Evolutionary conservation across 495 filamentous ascomycete genomes (phyloP), one percentile per base, ranked within the genome.

Genomic region (Entonaema liquescens): DNA sequence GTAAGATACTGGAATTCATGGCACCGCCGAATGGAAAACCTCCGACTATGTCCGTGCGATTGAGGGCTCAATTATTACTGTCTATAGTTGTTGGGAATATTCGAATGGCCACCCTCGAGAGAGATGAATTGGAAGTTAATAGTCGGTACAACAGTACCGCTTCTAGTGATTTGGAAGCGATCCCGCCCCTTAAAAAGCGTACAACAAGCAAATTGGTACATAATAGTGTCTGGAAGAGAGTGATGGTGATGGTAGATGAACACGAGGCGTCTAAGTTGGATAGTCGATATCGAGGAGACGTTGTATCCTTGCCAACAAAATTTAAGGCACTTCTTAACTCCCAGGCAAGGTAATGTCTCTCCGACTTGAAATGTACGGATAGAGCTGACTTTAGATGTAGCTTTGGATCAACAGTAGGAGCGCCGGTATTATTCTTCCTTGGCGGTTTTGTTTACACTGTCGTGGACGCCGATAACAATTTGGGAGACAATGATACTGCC

Each of bases 371-470:
- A 8, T 35, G 1, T 25, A 8, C 11, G 5, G n/a, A 9, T 12
- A 17, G 29, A 29, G 19, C 59, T 77, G 36, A 71, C 49, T 65
- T 40, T 12, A 19, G 23, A 12, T 49, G 29, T 50, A 77, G 78
- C 23, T 86, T 85, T 47, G 84, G 83, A 11, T 71, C 81, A 47
- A 78, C 81, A 7, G 77, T 86, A 15, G 84, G 84, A 7, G 81
- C 81, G 5, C 83, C 84, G 0, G 75, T 86, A 0, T 65, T 83
- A 2, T 84, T 86, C 70, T 86, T 83, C 58, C 60, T 82, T 0
- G 83, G 83, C 2, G 73, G 79, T 0, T 86, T 85, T 40, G 42
- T 82, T 1, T 81, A 81, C 50, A 79, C 75, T 2, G 65, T 85
- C 17, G 59, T 83, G 8, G 80, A 82, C 55, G 62, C 78, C 7